Conservation (phyloP, 2,329 filamentous ascomycete genomes). For the Cryphonectria parasitica region DNA sequence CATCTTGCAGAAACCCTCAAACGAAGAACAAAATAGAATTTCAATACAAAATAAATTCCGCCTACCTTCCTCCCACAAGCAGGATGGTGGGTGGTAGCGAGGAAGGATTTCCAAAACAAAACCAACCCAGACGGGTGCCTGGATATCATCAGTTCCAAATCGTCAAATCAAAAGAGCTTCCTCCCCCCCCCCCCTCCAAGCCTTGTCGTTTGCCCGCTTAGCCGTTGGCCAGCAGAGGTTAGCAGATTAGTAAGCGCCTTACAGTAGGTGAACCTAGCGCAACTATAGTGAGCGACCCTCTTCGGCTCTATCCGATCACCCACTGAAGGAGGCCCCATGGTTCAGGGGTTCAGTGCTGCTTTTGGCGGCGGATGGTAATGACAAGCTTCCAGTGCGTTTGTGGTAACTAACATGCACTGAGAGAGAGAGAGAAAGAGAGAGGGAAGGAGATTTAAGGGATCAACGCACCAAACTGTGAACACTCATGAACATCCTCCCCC, state of each 20-base stretch:
- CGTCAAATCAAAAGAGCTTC: neutral
- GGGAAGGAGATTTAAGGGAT: neutral
- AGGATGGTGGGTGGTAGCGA: neutral
- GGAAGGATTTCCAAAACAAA: neutral
- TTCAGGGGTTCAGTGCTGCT: slow-evolving; percentile 6
- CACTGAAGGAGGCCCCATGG: neutral
- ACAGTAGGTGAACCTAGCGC: neutral
- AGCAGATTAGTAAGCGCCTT: slow-evolving; percentile 3
- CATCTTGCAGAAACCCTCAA: slow-evolving; percentile 4
- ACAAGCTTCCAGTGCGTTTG: neutral
- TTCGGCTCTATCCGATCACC: slow-evolving; percentile 7
- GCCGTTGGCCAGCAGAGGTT: neutral
- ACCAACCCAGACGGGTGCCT: neutral
- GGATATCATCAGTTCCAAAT: neutral
- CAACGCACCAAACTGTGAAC: too few relatives aligned
- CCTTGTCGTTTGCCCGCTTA: neutral
- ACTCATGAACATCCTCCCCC: too few relatives aligned
- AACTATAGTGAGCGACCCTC: neutral
- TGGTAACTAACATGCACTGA: neutral
- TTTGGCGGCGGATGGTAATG: neutral
- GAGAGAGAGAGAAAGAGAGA: too few relatives aligned
- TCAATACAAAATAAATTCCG: too few relatives aligned
- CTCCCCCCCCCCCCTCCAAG: neutral
- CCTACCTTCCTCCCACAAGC: too few relatives aligned
- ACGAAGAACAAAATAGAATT: neutral